phyloP scores from a whole-genome alignment of 495 filamentous ascomycete genomes.

The Xylaria grammica region DNA sequence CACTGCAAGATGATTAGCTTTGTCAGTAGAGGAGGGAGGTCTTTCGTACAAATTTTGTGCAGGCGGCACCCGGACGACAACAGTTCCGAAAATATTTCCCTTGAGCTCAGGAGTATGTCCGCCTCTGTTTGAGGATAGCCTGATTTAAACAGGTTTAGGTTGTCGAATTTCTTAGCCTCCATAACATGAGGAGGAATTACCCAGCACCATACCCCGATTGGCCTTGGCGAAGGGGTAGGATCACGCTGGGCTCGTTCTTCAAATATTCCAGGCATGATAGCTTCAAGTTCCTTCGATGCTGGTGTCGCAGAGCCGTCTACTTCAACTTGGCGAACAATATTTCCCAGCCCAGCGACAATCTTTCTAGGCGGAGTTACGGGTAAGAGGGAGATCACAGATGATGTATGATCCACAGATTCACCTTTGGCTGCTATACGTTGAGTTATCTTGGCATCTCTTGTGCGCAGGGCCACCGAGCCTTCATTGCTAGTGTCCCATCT shows the following conservation, averaged over 20 bases:
- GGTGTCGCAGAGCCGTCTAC: slow-evolving; percentile 58
- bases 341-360: slow-evolving; percentile 75
- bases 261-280: slow-evolving; percentile 65
- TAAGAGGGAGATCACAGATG: slow-evolving; percentile 57
- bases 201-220: slow-evolving; percentile 78
- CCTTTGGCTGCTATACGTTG: slow-evolving; percentile 33
- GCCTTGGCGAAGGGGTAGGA: slow-evolving; percentile 36
- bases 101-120: slow-evolving; percentile 23
- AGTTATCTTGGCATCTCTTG: slow-evolving; percentile 29
- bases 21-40: slow-evolving; percentile 11
- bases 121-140: slow-evolving; percentile 30
- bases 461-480: slow-evolving; percentile 23
- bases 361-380: slow-evolving; percentile 68
- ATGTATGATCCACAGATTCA: slow-evolving; percentile 10
- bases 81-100: slow-evolving; percentile 32
- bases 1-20: slow-evolving; percentile 49
- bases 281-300: slow-evolving; percentile 79
- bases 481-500: slow-evolving; percentile 51
- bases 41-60: slow-evolving; percentile 61
- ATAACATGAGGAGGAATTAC: slow-evolving; percentile 53
- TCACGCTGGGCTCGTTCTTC: slow-evolving; percentile 35
- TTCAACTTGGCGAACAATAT: slow-evolving; percentile 75
- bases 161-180: slow-evolving; percentile 24
- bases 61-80: slow-evolving; percentile 58
- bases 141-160: slow-evolving; percentile 26